A percentile compares a stretch with the other conserved stretches of the same genome.
Conservation (phyloP, 352 stramenopile genomes). For the Pythium pyrilobum region DNA sequence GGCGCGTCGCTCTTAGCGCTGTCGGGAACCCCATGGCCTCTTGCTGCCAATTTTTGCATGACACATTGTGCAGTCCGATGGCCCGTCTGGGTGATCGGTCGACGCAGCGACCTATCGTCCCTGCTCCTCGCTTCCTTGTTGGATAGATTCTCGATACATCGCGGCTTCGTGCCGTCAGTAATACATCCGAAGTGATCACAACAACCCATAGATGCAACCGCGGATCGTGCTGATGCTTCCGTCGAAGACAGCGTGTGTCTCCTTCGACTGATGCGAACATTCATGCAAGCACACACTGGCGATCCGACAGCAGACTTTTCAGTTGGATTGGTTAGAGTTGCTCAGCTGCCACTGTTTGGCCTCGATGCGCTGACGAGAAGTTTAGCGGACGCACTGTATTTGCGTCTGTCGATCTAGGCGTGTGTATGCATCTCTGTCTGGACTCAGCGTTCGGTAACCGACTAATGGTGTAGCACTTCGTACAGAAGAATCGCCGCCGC, state of each 20-base stretch:
- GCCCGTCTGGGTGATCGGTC: not conserved
- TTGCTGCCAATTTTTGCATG: constrained; percentile 1
- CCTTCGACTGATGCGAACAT: no score
- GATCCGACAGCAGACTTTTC: not conserved
- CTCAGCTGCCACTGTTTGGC: no score
- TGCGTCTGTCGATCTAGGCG: not conserved
- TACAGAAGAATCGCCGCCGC: constrained; percentile 74
- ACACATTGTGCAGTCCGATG: not conserved
- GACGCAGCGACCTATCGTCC: not conserved
- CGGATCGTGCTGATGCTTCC: no score
- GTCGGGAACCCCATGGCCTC: not conserved
- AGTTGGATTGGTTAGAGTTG: no score
- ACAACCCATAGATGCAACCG: no score
- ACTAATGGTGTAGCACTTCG: constrained; percentile 65
- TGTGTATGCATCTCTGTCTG: not conserved
- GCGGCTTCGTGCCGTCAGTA: no score
- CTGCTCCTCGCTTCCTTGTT: not conserved
- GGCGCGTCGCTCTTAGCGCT: not conserved
- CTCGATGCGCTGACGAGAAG: no score
- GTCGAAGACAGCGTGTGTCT: no score
- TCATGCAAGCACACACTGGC: no score
- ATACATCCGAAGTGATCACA: no score
- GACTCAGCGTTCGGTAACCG: not conserved
- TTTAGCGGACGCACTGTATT: not conserved
- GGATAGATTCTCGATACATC: no score